A percentile compares a stretch with the other conserved stretches of the same genome.
These are phyloP conservation scores for Oryza meridionalis DNA, from an alignment of 176 grass and related monocot genomes.

Conservation along the genomic window DNA sequence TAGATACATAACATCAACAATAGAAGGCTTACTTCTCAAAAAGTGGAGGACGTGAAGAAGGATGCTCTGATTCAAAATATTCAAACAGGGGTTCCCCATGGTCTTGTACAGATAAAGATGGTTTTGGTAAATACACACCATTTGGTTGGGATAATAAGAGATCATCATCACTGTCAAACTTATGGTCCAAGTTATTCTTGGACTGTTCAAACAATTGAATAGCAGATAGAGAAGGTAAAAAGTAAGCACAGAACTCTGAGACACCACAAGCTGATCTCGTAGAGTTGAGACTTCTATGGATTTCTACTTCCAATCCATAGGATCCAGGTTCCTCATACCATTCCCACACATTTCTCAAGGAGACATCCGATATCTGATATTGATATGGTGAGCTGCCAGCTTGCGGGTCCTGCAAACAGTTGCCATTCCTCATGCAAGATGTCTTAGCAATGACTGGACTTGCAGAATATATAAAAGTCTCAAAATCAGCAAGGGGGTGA, in stretches of 20 bases:
- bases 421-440: conserved; percentile 19
- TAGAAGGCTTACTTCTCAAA: conserved; percentile 49
- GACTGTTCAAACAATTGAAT: conserved; percentile 54
- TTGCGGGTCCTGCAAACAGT: not conserved
- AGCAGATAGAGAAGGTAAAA: conserved; percentile 57
- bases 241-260: conserved; percentile 44
- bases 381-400: not conserved
- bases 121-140: not conserved
- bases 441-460: conserved; percentile 48
- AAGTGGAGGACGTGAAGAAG: conserved; percentile 44
- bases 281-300: conserved; percentile 22
- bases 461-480: conserved; percentile 48
- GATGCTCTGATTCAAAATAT: conserved; percentile 55
- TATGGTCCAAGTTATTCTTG: conserved; percentile 3
- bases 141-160: not conserved
- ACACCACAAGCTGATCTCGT: not conserved
- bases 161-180: not conserved
- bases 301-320: conserved; percentile 51
- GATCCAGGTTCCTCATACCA: conserved; percentile 58
- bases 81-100: conserved; percentile 46
- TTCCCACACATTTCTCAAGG: conserved; percentile 46
- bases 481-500: conserved; percentile 42
- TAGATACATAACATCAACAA: not conserved
- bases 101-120: conserved; percentile 17
- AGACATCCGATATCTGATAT: conserved; percentile 28